Percentiles rank a stretch among this genome's conserved stretches.
phyloP scores from a whole-genome alignment of 352 stramenopile species.

The Phytophthora pluvialis region DNA sequence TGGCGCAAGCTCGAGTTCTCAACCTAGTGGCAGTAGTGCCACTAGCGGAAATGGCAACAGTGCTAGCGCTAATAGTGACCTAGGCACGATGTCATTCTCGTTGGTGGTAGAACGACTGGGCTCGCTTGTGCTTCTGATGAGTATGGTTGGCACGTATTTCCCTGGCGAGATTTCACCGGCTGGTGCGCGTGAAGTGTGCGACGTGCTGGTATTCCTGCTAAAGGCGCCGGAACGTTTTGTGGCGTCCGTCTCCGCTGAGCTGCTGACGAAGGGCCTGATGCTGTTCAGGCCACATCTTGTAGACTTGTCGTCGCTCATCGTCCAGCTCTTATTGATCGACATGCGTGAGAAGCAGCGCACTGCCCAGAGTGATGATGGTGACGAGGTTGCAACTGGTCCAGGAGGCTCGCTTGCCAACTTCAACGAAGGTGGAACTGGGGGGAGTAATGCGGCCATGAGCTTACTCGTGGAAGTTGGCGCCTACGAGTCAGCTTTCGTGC shows the following conservation, averaged over 20 bases:
- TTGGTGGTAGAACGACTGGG: constrained; percentile 65
- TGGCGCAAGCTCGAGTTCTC: constrained; percentile 15
- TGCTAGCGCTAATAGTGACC: constrained; percentile 1
- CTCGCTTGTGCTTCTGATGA: constrained; percentile 79
- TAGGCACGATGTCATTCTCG: constrained; percentile 38
- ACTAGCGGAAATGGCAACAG: constrained; percentile 38
- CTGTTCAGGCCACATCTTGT: constrained; percentile 84
- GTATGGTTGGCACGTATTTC: constrained; percentile 89
- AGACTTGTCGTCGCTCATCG: constrained; percentile 78
- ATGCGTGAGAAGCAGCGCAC: constrained; percentile 76
- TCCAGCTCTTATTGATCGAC: constrained; percentile 75
- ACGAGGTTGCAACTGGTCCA: constrained; percentile 27
- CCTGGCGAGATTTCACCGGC: constrained; percentile 82
- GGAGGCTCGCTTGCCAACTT: constrained; percentile 43
- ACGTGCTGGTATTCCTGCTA: constrained; percentile 75
- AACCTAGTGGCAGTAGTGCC: constrained; percentile 30
- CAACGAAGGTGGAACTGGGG: constrained; percentile 47
- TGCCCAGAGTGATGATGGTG: constrained; percentile 26
- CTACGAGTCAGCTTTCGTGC: constrained; percentile 80
- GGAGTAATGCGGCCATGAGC: constrained; percentile 76
- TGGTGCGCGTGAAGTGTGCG: constrained; percentile 78
- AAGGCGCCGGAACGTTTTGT: constrained; percentile 61
- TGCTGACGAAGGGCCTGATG: constrained; percentile 85
- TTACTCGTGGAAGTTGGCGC: constrained; percentile 81
- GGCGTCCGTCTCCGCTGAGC: constrained; percentile 71